A percentile compares a stretch with the other conserved stretches of the same genome.
Evolutionary conservation across 2,329 filamentous ascomycete genomes (phyloP).

Genomic region (Calcarisporium arbuscula): DNA sequence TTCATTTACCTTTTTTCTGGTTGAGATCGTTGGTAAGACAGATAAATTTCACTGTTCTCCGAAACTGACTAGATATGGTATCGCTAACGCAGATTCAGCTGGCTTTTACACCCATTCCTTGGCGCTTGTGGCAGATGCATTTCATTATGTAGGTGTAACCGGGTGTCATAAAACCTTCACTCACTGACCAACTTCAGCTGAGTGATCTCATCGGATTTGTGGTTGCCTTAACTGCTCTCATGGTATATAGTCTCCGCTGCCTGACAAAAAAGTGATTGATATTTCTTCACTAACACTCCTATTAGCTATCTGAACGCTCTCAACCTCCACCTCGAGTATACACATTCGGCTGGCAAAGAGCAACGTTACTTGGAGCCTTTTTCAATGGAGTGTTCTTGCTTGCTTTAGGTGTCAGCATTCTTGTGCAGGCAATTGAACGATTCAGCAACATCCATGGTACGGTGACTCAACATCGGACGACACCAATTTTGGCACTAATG

Average conservation of each 20-base stretch:
- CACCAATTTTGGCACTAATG: conserved; percentile 61
- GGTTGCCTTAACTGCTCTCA: conserved; percentile 58
- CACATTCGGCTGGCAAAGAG: conserved; percentile 71
- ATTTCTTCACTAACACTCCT: too few species aligned
- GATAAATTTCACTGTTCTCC: neutral
- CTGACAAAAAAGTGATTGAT: too few species aligned
- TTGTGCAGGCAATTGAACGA: conserved; percentile 66
- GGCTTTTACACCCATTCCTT: conserved; percentile 67
- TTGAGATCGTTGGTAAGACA: conserved; percentile 39
- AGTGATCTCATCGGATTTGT: conserved; percentile 66
- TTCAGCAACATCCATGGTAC: conserved; percentile 53
- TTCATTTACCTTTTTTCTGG: conserved; percentile 44
- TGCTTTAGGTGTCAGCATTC: conserved; percentile 65
- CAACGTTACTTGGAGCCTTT: conserved; percentile 67
- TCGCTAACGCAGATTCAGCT: conserved; percentile 31
- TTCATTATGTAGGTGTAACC: conserved; percentile 55
- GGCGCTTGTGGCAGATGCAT: conserved; percentile 69
- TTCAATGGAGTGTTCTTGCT: conserved; percentile 75
- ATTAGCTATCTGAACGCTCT: conserved; percentile 50
- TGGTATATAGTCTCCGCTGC: conserved; percentile 35
- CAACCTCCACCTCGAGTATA: conserved; percentile 41
- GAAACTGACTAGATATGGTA: neutral
- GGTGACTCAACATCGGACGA: conserved; percentile 48
- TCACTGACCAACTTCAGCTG: conserved; percentile 37
- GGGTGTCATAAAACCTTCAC: neutral